Evolutionary conservation across 1,284 basidiomycete species (phyloP).

Genomic region (Blastosporella zonata): DNA sequence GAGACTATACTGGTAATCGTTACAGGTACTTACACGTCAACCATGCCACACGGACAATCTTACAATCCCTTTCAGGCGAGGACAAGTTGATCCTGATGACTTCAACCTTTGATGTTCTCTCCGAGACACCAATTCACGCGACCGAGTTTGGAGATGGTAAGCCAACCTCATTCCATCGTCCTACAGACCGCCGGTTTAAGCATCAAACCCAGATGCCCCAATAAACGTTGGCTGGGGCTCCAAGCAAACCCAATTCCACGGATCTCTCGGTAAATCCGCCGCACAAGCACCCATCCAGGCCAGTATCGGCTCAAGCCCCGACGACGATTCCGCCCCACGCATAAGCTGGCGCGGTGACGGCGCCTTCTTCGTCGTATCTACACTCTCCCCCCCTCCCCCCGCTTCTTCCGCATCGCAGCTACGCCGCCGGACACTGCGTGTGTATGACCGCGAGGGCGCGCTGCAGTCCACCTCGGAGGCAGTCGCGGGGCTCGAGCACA

Average conservation of each 20-base stretch:
- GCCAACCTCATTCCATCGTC: slow-evolving; percentile 8
- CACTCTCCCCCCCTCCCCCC: slow-evolving; percentile 59
- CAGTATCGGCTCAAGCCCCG: slow-evolving; percentile 52
- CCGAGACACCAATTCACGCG: slow-evolving; percentile 72
- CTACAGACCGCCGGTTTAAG: not conserved
- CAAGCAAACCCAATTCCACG: slow-evolving; percentile 97
- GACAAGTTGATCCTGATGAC: slow-evolving; percentile 89
- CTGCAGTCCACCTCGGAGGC: slow-evolving; percentile 87
- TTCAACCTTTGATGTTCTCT: slow-evolving; percentile 83
- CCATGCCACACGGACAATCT: not conserved
- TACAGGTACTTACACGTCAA: slow-evolving; percentile 50
- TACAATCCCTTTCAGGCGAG: slow-evolving; percentile 47
- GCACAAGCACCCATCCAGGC: slow-evolving; percentile 54
- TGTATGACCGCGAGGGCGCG: slow-evolving; percentile 77
- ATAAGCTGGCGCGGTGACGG: slow-evolving; percentile 96
- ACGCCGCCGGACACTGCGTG: slow-evolving; percentile 61
- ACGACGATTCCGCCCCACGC: slow-evolving; percentile 72
- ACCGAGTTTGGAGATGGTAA: slow-evolving; percentile 84
- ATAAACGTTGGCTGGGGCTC: slow-evolving; percentile 99
- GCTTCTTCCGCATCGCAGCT: slow-evolving; percentile 30
- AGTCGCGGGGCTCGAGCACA: slow-evolving; percentile 80
- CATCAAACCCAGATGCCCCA: slow-evolving; percentile 61
- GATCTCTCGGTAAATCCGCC: slow-evolving; percentile 88
- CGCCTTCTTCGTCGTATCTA: slow-evolving; percentile 83
- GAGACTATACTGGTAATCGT: slow-evolving; percentile 80